Evolutionary conservation across 768 basidiomycete genomes (phyloP), one percentile per base, ranked within the genome.

Genomic region (Dacryopinax spathularia): DNA sequence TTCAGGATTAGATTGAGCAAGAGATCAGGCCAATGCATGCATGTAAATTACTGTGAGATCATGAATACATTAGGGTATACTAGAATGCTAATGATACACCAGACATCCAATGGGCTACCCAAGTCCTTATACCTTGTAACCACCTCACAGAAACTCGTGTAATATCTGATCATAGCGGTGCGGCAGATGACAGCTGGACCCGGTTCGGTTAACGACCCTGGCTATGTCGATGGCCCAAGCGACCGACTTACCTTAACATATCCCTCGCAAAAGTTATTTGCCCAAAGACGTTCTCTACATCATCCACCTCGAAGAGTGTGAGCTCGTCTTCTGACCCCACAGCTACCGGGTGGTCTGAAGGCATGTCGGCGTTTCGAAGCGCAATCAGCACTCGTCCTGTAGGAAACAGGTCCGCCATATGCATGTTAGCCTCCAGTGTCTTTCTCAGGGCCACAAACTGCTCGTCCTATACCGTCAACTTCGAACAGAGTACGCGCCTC

Each of bases 361-460:
- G 83, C 25, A 91, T 71, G 72, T 89, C 86, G 56, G 80, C 79
- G 64, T 90, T 84, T 63, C 87, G 81, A 72, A 89, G 77, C 4
- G 85, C 89, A 89, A 88, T 90, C 33, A 88, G 77, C 16, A 91
- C 84, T 7, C 84, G 80, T 1, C 88, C 89, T 0, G 89, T 86
- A 13, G 89, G 89, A 66, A 82, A 89, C 71, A 89, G 79, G 67
- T 84, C 79, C 1, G 82, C 75, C 60, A 83, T 80, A n/a, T 65
- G 71, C 89, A 91, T 91, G 65, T 88, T 89, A 44, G 88, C 89
- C 71, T 91, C 88, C 0, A 91, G 79, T 1, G 89, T 90, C 77
- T 88, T 91, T 44, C 89, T 82, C 64, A 87, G 81, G 0, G 88
- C 81, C 36, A 91, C 76, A 69, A 91, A 89, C 89, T 91, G 63